Conservation (phyloP, 192 early-diverging fungal genomes). For the Phlyctochytrium bullatum region DNA sequence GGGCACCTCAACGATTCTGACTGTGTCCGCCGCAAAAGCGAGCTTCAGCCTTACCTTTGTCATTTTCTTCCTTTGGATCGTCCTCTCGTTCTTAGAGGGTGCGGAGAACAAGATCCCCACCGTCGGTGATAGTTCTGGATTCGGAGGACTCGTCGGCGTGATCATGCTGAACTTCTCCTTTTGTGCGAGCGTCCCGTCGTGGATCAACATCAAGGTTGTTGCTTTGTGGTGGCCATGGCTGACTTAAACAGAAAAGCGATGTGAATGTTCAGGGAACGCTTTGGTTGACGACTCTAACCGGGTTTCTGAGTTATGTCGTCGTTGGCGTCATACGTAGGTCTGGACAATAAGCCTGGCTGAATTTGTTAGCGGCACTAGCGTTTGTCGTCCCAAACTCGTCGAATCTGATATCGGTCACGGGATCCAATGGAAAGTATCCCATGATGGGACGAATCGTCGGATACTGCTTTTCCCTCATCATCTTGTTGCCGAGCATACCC, state of each 20-base stretch:
- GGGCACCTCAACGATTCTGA: too few relatives aligned
- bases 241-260: slow-evolving; percentile 32
- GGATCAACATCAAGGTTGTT: slow-evolving; percentile 33
- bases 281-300: slow-evolving; percentile 33
- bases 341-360: background rate
- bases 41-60: slow-evolving; percentile 35
- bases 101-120: slow-evolving; percentile 7
- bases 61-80: slow-evolving; percentile 39
- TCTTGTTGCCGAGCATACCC: slow-evolving; percentile 15
- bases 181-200: slow-evolving; percentile 33
- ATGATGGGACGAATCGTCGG: slow-evolving; percentile 25
- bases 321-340: slow-evolving; percentile 32
- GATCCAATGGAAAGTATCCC: background rate
- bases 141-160: slow-evolving; percentile 32
- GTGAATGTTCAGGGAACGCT: slow-evolving; percentile 45
- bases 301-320: slow-evolving; percentile 31
- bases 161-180: slow-evolving; percentile 50
- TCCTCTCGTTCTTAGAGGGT: slow-evolving; percentile 13
- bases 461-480: slow-evolving; percentile 18
- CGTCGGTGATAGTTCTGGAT: slow-evolving; percentile 19
- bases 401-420: slow-evolving; percentile 14
- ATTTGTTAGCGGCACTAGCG: slow-evolving; percentile 27
- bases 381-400: slow-evolving; percentile 18
- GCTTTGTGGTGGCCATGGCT: background rate
- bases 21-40: too few relatives aligned